Base-by-base conservation (phyloP, 2,329 filamentous ascomycete species). In the Monosporascus cannonballus region DNA sequence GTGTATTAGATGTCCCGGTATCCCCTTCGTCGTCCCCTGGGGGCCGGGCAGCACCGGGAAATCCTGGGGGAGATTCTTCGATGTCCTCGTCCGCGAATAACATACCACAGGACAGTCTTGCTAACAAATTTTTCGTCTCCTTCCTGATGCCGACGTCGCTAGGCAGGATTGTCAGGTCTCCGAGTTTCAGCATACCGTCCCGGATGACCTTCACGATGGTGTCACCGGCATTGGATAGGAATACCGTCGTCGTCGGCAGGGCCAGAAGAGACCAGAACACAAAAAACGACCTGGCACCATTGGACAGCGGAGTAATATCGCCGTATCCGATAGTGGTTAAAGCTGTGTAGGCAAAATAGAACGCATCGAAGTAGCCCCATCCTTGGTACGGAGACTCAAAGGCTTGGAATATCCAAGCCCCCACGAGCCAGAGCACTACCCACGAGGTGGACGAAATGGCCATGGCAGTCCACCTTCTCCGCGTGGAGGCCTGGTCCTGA, bases 191-290 rank as follows among this genome's bases (percentile, higher is more conserved):
- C 0, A 81, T 85, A 4, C 73, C 66, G 51, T 85, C 79, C 11
- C 76, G 73, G 51, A 86, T 69, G 4, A 72, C 69, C 60, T 81
- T 83, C 46, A 96, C 85, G 20, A 96, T 80, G 0, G 92, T 96
- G 62, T 95, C 87, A 24, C 88, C 89, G 54, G 94, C 87, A 59
- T 92, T 88, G 11, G 84, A 87, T 57, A 95, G 88, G 14, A 96
- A 78, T 18, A 96, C 85, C 0, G 92, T 96, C 80, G 92, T 92
- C 2, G 89, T 92, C 0, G 92, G 92, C 3, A 96, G 77, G 0
- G 91, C 90, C 25, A 96, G 78, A 1, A 96, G 69, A 15, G 86
- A 89, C 92, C 92, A 96, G 52, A 96, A 85, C n/a, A 96, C 89
- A 62, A 96, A 96, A 67, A 96, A 96, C 0, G 89, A 83, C 51